These are phyloP conservation scores for Epichloe baconii DNA, from an alignment of 2,329 filamentous ascomycete genomes.

Conservation along the genomic window DNA sequence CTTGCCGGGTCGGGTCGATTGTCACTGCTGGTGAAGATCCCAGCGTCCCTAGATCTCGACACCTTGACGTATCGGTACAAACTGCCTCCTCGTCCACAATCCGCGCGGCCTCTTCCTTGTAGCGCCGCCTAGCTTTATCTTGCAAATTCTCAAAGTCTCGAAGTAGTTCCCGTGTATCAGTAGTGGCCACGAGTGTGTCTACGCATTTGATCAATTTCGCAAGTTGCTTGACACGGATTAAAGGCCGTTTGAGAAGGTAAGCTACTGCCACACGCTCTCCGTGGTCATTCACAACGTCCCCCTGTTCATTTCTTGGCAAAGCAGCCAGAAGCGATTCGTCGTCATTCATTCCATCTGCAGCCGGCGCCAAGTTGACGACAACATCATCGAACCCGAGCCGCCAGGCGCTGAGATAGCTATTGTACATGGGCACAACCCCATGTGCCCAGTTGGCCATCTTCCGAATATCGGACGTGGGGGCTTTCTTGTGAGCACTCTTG, in stretches of 20 bases:
- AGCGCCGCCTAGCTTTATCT: slow-evolving; percentile 55
- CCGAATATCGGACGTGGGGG: slow-evolving; percentile 60
- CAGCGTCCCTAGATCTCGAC: slow-evolving; percentile 67
- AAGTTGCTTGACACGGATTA: slow-evolving; percentile 80
- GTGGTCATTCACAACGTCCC: slow-evolving; percentile 56
- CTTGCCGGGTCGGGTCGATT: slow-evolving; percentile 67
- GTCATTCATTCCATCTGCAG: slow-evolving; percentile 38
- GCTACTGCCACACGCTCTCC: slow-evolving; percentile 91
- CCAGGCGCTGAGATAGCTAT: slow-evolving; percentile 79
- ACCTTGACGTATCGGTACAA: slow-evolving; percentile 67
- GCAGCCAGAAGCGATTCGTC: slow-evolving; percentile 46
- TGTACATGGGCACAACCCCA: slow-evolving; percentile 63
- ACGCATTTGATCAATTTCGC: slow-evolving; percentile 67
- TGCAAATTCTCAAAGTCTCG: slow-evolving; percentile 58
- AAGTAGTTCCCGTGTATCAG: slow-evolving; percentile 27
- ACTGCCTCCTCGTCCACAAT: slow-evolving; percentile 72
- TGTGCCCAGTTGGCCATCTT: slow-evolving; percentile 72
- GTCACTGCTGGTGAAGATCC: slow-evolving; percentile 54
- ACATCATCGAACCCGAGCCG: slow-evolving; percentile 88
- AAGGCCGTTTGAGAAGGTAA: slow-evolving; percentile 76
- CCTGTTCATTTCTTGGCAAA: slow-evolving; percentile 48
- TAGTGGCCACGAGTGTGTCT: slow-evolving; percentile 39
- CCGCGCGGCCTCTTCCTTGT: slow-evolving; percentile 56
- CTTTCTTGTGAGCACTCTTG: slow-evolving; percentile 64
- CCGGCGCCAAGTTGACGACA: slow-evolving; percentile 79